A percentile compares a stretch with the other conserved stretches of the same genome.
These are phyloP conservation scores for Epichloe festucae DNA, from an alignment of 2,329 filamentous ascomycete species.

Conservation along the genomic window DNA sequence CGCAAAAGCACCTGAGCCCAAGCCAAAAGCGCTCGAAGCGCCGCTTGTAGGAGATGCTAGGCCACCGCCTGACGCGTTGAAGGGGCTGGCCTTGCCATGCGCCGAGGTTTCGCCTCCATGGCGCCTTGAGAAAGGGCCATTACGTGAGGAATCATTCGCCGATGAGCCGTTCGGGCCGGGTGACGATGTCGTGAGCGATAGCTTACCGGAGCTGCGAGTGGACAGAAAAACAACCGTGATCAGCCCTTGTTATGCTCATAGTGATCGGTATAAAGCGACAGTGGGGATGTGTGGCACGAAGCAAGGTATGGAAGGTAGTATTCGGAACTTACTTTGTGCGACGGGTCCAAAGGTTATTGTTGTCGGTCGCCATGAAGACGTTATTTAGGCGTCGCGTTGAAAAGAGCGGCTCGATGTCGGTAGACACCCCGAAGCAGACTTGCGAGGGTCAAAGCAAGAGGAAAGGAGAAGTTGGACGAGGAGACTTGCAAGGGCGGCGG, in stretches of 20 bases:
- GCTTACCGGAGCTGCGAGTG: conserved; percentile 64
- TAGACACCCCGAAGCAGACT: conserved; percentile 12
- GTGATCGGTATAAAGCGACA: neutral
- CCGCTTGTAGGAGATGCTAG: conserved; percentile 33
- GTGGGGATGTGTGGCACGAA: neutral
- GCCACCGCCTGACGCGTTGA: conserved; percentile 56
- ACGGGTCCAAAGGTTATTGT: conserved; percentile 57
- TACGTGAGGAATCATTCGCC: conserved; percentile 47
- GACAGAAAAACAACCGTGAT: neutral
- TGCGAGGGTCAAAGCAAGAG: conserved; percentile 8
- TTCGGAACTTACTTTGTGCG: conserved; percentile 58
- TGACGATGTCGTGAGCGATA: conserved; percentile 71
- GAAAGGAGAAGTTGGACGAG: neutral
- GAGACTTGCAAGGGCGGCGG: neutral
- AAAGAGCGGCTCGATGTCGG: conserved; percentile 8
- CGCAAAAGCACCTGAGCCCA: conserved; percentile 91
- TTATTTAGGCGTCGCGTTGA: conserved; percentile 12
- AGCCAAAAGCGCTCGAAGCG: conserved; percentile 79
- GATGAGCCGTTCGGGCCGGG: conserved; percentile 37
- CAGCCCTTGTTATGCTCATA: neutral
- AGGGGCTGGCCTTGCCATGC: conserved; percentile 65
- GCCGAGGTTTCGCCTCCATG: conserved; percentile 59
- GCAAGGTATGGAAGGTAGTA: neutral
- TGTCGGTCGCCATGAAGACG: conserved; percentile 33
- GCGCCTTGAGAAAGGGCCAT: conserved; percentile 54